These are phyloP conservation scores for Pyrus pyrifolia DNA, from an alignment of 306 rosid genomes.

Conservation along the genomic window DNA sequence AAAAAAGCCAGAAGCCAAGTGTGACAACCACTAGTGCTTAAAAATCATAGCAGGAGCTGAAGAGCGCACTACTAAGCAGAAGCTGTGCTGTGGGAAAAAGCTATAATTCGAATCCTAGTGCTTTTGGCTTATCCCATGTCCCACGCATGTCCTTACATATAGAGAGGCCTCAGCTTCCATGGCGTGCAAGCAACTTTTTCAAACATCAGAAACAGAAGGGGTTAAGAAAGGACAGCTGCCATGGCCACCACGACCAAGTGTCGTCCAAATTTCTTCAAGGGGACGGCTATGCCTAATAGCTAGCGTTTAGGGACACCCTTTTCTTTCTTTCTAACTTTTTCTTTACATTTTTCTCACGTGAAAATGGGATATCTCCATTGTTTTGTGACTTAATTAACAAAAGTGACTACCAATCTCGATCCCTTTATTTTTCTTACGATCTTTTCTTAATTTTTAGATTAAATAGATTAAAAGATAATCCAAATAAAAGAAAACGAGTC, in stretches of 20 bases:
- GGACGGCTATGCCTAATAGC: not conserved
- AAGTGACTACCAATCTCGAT: not conserved
- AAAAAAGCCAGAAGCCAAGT: not conserved
- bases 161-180: not conserved
- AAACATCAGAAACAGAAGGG: not conserved
- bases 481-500: not conserved
- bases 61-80: not conserved
- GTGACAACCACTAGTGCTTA: conserved; percentile 4
- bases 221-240: not conserved
- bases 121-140: conserved; percentile 9
- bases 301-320: not conserved
- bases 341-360: not conserved
- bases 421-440: not conserved
- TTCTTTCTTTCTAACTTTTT: not conserved
- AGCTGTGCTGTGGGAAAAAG: not conserved
- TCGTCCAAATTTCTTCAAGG: not conserved
- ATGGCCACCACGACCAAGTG: conserved; percentile 1
- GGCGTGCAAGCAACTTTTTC: not conserved
- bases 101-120: conserved; percentile 23
- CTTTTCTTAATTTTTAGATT: no score
- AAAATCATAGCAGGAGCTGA: conserved; percentile 3
- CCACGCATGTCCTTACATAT: conserved; percentile 5
- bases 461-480: no score
- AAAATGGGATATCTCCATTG: not conserved
- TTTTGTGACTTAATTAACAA: not conserved